Evolutionary conservation across 805 yeast genomes (phyloP), one percentile per base, ranked within the genome.

Genomic region (Yarrowia sp.): DNA sequence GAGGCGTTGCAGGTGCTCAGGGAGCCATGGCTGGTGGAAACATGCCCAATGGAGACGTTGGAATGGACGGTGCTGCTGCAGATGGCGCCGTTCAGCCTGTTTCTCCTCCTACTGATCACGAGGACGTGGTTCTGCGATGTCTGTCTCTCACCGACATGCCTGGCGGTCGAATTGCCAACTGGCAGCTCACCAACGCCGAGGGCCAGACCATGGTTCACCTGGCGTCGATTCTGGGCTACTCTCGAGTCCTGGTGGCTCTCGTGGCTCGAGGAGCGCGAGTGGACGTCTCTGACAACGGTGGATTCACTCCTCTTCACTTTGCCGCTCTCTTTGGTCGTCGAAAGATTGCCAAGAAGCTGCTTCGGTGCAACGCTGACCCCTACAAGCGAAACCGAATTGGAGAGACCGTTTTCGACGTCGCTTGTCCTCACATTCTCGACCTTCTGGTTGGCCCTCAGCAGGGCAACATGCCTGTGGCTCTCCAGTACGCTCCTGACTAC

Each of bases 181-280:
- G 68, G 68, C 68, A 65, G 36, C 52, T 65, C 42, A 65, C 61
- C 35, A 52, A 50, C 41, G 43, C 50, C 19, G 61, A 65, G 61
- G 68, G 97, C n/a, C 97, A 95, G 77, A 88, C 96, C 0, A 82
- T 95, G 82, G 80, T 95, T 63, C 99, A 95, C 78, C 82, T 95
- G 71, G 92, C 98, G 1, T 84, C 92, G 14, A 77, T 90, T 70
- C 87, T 89, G 75, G 94, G 94, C 36, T 91, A 91, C 74, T 77
- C 80, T 50, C 82, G 84, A 43, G 82, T 95, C 69, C 84, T 86
- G n/a, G 80, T 84, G 36, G 87, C 87, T 41, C 82, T 95, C 74
- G 80, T 93, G 5, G 87, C 83, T 64, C 86, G 79, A 56, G 89
- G 88, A 46, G 89, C 92, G 69, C 70, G 75, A 40, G 69, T 77